Conservation (phyloP, 495 filamentous ascomycete species). For the Podospora bellae-mahoneyi region DNA sequence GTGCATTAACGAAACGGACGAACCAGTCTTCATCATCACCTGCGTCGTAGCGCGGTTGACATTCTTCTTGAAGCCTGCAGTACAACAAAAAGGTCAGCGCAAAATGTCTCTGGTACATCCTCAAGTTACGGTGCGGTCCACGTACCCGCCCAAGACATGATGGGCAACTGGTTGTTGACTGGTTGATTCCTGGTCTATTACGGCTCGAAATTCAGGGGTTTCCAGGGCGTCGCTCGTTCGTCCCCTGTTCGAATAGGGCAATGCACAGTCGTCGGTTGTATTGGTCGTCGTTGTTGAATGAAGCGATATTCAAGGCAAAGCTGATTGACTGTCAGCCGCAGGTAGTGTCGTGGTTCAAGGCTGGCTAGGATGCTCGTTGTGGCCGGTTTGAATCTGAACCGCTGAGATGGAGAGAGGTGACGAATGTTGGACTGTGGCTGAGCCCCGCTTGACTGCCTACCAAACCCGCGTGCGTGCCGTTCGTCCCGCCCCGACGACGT, state of each 20-base stretch:
- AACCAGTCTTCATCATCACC: slow-evolving; percentile 99
- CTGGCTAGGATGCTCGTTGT: slow-evolving; percentile 9
- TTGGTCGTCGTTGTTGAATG: background rate
- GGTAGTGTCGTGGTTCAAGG: background rate
- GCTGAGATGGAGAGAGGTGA: slow-evolving; percentile 17
- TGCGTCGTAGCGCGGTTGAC: slow-evolving; percentile 97
- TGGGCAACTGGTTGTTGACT: slow-evolving; percentile 28
- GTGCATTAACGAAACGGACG: slow-evolving; percentile 7
- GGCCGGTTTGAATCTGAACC: slow-evolving; percentile 6
- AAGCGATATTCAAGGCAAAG: background rate
- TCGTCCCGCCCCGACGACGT: slow-evolving; percentile 19
- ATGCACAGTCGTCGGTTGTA: background rate
- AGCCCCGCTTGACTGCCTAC: slow-evolving; percentile 11
- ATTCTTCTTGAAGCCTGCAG: slow-evolving; percentile 94
- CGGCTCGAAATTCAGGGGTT: background rate
- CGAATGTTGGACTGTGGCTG: slow-evolving; percentile 30
- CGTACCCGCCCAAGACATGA: slow-evolving; percentile 62
- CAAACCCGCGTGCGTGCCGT: background rate
- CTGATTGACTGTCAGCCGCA: background rate
- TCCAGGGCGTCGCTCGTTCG: slow-evolving; percentile 1
- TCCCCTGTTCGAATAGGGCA: background rate
- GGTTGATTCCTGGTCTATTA: background rate
- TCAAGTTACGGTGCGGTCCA: slow-evolving; percentile 22
- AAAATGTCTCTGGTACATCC: background rate
- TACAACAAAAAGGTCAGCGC: slow-evolving; percentile 6